phyloP scores from a whole-genome alignment of 108 stramenopile genomes.

The Nannochloropsis gaditana region DNA sequence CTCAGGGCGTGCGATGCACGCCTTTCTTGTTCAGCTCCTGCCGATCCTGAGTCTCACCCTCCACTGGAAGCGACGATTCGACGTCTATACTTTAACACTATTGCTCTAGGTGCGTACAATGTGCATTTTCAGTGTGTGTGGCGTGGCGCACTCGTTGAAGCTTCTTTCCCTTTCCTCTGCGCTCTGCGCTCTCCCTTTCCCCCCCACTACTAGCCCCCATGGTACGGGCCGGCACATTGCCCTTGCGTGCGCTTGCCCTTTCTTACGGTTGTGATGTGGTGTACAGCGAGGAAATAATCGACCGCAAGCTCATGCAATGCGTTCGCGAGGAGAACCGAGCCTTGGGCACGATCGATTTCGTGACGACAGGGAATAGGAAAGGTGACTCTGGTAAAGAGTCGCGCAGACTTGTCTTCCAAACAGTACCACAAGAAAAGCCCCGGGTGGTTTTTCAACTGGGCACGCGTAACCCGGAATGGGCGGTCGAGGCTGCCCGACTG shows the following conservation, averaged over 20 bases:
- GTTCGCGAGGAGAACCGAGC: slow-evolving; percentile 61
- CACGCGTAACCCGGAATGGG: slow-evolving; percentile 71
- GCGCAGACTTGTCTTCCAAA: slow-evolving; percentile 37
- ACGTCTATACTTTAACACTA: neutral
- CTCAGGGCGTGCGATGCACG: too few species aligned
- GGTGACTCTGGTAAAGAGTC: slow-evolving; percentile 22
- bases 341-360: slow-evolving; percentile 76
- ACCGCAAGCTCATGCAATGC: slow-evolving; percentile 65
- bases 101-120: neutral
- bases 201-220: slow-evolving; percentile 62
- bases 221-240: slow-evolving; percentile 83
- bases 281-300: slow-evolving; percentile 91
- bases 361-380: slow-evolving; percentile 47
- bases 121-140: neutral
- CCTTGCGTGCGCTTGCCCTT: slow-evolving; percentile 75
- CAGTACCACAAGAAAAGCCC: slow-evolving; percentile 57
- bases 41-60: neutral
- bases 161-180: neutral
- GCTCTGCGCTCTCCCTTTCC: neutral
- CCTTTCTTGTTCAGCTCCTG: neutral
- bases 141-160: neutral
- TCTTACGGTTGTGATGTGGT: slow-evolving; percentile 78
- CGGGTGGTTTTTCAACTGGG: slow-evolving; percentile 87
- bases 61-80: neutral
- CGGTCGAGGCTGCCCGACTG: slow-evolving; percentile 66